Base-by-base conservation (phyloP, 208 protist genomes). In the Blechomonas ayalai region DNA sequence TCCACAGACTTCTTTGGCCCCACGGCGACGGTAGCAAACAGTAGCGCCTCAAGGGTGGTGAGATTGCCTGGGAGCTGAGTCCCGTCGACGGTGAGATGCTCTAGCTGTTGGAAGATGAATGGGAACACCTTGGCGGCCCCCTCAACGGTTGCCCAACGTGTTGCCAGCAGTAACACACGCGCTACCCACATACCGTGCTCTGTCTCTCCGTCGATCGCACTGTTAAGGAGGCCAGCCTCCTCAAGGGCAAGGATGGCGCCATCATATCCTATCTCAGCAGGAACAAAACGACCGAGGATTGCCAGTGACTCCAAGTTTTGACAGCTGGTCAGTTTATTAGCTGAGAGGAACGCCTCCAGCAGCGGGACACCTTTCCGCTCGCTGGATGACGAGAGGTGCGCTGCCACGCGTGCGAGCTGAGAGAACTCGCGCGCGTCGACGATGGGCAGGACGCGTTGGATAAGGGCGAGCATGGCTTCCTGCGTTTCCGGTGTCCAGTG, bases 401-500 rank as follows among this genome's bases (percentile, higher is more conserved):
- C 61, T 2, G 62, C 71, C 23, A 87, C 52, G 34, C 65, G 62
- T 7, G 46, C 56, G 12, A 94, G 65, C 47, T 89, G 81, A 1
- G 57, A 34, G 43, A 89, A 94, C 71, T 94, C 79, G 20, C 59
- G 59, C 24, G 58, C 63, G 32, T 84, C 68, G 1, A 94, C 79
- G 26, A 64, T 82, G 46, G 59, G 54, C 13, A 94, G 46, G 9
- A 91, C 69, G 37, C 61, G 66, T 47, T 73, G 61, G 41, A 94
- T 60, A 27, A 89, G 75, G 4, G 50, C 42, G 26, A 85, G 51
- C 3, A 75, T 73, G 52, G 70, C 59, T 32, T 67, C 56, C 72
- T 94, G 76, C 29, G 72, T 67, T 50, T 90, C 82, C 50, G 80
- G 79, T 18, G 71, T 85, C 79, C 81, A 90, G 41, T 88, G 69